Evolutionary conservation across 306 rosid species (phyloP), one percentile per base, ranked within the genome.

Genomic region (Ormosia emarginata): DNA sequence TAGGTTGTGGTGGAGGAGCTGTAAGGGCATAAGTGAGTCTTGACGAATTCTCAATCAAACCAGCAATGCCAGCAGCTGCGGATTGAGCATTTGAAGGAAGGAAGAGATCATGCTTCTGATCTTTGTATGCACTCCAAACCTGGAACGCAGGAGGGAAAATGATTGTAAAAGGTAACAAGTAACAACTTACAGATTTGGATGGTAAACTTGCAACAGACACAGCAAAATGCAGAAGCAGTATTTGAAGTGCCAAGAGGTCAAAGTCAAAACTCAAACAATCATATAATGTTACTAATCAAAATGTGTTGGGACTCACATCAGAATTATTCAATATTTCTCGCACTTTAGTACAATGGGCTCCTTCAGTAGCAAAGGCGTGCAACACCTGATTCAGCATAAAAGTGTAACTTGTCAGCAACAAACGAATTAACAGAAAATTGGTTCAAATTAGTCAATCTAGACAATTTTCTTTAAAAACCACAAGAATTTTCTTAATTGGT

Each of bases 41-140:
- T 4, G 99, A 92, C 0, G 97, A 92, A 74, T 83, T 95, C 84
- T 95, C 99, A 2, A 95, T 93, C 71, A 95, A 87, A 79, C 99
- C 99, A 58, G 99, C 99, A 66, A 95, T 92, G 69, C 99, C 99
- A 13, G 99, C 99, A 4, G 97, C 97, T 47, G 99, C 99, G 15
- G 98, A 95, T 84, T 93, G 99, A 78, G 99, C 99, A 77, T 93
- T 95, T 67, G 99, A 95, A 67, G 99, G 99, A 67, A 95, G 95
- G 93, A 95, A 95, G 73, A 95, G 97, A 70, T 95, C 99, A 63
- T 95, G 99, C 81, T 90, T 95, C 88, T 95, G 99, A 84, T 93
- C 99, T 87, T 95, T 95, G 89, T 95, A 95, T 50, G 99, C 99
- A 83, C 97, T 86, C 99, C 99, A 95, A 84, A 95, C 94, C 99